phyloP scores from a whole-genome alignment of 805 yeast species.

The Priceomyces carsonii region DNA sequence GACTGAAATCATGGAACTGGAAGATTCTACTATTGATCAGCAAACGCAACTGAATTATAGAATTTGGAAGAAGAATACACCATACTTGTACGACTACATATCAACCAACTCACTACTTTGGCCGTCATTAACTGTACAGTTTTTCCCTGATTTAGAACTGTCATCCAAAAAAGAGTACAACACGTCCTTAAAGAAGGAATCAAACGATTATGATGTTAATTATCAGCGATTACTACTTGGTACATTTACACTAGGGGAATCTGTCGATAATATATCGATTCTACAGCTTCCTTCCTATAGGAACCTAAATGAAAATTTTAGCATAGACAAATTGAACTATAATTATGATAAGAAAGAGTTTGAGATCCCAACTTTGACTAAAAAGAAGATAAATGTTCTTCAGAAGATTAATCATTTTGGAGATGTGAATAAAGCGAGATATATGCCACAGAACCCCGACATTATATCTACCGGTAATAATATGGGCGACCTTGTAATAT shows the following conservation, averaged over 20 bases:
- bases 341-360: constrained; percentile 42
- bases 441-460: constrained; percentile 87
- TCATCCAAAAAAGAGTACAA: constrained; percentile 7
- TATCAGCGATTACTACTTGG: constrained; percentile 54
- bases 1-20: constrained; percentile 3
- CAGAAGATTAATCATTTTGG: constrained; percentile 71
- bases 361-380: constrained; percentile 29
- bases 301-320: constrained; percentile 35
- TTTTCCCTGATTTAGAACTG: constrained; percentile 40
- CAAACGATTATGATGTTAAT: constrained; percentile 11
- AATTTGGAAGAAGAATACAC: constrained; percentile 45
- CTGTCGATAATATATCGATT: constrained; percentile 47
- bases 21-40: constrained; percentile 25
- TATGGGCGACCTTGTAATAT: constrained; percentile 63
- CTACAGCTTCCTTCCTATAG: constrained; percentile 33
- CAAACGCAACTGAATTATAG: constrained; percentile 35
- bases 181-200: neutral
- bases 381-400: constrained; percentile 28
- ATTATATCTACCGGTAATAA: constrained; percentile 71
- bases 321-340: constrained; percentile 35
- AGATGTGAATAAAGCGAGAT: constrained; percentile 70
- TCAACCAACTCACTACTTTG: constrained; percentile 42
- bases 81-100: constrained; percentile 42
- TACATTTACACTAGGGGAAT: constrained; percentile 62
- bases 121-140: constrained; percentile 45